These are phyloP conservation scores for Nissolia schottii DNA, from an alignment of 306 rosid species.

Conservation along the genomic window DNA sequence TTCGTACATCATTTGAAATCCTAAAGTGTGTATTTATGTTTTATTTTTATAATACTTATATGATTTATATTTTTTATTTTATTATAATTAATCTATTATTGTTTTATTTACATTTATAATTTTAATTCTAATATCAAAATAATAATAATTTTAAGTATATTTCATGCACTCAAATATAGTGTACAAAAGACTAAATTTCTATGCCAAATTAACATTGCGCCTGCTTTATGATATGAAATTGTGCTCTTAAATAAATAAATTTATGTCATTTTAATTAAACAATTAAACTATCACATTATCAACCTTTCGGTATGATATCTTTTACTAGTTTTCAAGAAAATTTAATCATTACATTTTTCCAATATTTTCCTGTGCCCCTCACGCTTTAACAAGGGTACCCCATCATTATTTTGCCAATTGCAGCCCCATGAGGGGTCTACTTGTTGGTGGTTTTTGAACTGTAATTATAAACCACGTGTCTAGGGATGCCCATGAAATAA, in stretches of 20 bases:
- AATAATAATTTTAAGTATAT: too few relatives aligned
- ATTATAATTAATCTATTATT: too few relatives aligned
- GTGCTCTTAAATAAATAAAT: not conserved
- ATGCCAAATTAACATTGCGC: slow-evolving; percentile 7
- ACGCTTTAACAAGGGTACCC: slow-evolving; percentile 2
- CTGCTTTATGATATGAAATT: not conserved
- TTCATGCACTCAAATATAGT: too few relatives aligned
- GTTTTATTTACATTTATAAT: too few relatives aligned
- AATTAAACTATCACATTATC: slow-evolving; percentile 22
- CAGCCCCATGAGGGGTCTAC: not conserved
- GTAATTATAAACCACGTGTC: slow-evolving; percentile 18
- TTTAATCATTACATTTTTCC: slow-evolving; percentile 27
- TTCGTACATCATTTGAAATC: slow-evolving; percentile 17
- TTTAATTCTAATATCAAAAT: too few relatives aligned
- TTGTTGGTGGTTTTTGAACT: slow-evolving; percentile 18
- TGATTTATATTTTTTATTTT: too few relatives aligned
- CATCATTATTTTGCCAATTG: slow-evolving; percentile 18
- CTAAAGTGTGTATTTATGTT: not conserved
- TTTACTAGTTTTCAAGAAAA: slow-evolving; percentile 30
- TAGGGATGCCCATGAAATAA: not conserved
- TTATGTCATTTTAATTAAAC: not conserved
- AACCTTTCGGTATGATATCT: slow-evolving; percentile 9
- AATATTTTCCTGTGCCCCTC: slow-evolving; percentile 7
- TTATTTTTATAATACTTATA: too few relatives aligned
- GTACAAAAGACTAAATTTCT: not conserved